Evolutionary conservation across 176 grass and related monocot species (phyloP).

Genomic region (Chloris gayana): DNA sequence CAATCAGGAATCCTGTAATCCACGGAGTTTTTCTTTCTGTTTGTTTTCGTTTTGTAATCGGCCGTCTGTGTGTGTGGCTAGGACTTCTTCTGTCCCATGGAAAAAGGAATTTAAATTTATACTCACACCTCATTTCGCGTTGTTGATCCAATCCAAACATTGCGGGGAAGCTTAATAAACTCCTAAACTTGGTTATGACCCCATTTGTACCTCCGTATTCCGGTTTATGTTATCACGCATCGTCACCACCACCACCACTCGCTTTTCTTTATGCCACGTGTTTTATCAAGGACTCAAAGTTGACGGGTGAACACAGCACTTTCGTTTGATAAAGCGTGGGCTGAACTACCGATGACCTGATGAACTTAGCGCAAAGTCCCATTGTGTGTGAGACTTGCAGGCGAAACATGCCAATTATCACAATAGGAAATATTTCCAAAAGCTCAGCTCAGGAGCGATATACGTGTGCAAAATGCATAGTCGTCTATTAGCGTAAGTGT

Average conservation of each 20-base stretch:
- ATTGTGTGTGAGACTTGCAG: no score
- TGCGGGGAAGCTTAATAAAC: not conserved
- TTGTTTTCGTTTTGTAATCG: not conserved
- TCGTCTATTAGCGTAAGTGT: no score
- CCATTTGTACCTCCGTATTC: not conserved
- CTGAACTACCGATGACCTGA: not conserved
- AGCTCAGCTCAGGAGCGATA: no score
- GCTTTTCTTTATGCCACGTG: not conserved
- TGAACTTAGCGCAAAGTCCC: not conserved
- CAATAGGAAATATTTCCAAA: no score
- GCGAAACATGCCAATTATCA: not conserved
- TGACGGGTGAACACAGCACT: not conserved
- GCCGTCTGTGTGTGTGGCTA: not conserved
- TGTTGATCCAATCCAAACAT: slow-evolving; percentile 42
- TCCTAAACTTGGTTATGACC: not conserved
- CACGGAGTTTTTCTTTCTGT: not conserved
- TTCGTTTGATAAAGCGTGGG: not conserved
- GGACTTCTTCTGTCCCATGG: not conserved
- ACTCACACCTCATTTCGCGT: not conserved
- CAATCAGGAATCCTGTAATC: not conserved
- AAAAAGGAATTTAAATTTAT: not conserved
- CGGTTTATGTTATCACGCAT: not conserved
- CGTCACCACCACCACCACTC: not conserved
- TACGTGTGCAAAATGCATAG: no score
- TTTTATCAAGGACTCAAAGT: not conserved